Evolutionary conservation across 2,329 filamentous ascomycete genomes (phyloP).

Genomic region (Talaromyces piceae): DNA sequence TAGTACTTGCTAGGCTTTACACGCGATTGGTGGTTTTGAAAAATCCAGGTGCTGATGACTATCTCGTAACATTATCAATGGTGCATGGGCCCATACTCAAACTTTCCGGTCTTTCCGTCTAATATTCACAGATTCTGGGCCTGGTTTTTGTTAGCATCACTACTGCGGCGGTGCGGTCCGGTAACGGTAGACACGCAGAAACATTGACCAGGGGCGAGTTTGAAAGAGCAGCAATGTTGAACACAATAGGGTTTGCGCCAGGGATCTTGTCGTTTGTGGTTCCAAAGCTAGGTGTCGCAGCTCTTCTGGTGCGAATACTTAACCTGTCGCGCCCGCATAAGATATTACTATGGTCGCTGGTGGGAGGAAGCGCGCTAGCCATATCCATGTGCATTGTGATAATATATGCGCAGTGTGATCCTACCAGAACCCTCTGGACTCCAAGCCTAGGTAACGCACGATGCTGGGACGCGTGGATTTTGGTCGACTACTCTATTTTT

Average conservation of each 20-base stretch:
- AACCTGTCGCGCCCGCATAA: constrained; percentile 15
- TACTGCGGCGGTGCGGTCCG: neutral
- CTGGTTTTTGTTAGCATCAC: neutral
- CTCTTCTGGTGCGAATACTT: constrained; percentile 20
- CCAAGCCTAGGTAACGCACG: neutral
- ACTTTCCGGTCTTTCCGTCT: neutral
- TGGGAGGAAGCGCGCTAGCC: constrained; percentile 21
- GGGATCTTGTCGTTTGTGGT: constrained; percentile 20
- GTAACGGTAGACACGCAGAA: neutral
- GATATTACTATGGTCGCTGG: constrained; percentile 21
- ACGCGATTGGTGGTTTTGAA: neutral
- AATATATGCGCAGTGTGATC: constrained; percentile 2
- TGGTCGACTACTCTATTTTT: constrained; percentile 4
- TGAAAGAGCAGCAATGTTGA: constrained; percentile 19
- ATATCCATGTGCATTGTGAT: constrained; percentile 21
- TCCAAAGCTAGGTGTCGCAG: constrained; percentile 21
- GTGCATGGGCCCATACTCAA: neutral
- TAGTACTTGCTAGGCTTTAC: neutral
- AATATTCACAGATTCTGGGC: neutral
- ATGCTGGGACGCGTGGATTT: constrained; percentile 5
- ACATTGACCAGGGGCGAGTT: constrained; percentile 13
- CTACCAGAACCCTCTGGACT: constrained; percentile 2
- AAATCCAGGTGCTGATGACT: neutral
- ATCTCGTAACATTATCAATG: neutral
- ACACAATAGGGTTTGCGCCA: constrained; percentile 19